Evolutionary conservation across 371 early-diverging fungal genomes (phyloP), one percentile per base, ranked within the genome.

Genomic region (Mortierella sp.): DNA sequence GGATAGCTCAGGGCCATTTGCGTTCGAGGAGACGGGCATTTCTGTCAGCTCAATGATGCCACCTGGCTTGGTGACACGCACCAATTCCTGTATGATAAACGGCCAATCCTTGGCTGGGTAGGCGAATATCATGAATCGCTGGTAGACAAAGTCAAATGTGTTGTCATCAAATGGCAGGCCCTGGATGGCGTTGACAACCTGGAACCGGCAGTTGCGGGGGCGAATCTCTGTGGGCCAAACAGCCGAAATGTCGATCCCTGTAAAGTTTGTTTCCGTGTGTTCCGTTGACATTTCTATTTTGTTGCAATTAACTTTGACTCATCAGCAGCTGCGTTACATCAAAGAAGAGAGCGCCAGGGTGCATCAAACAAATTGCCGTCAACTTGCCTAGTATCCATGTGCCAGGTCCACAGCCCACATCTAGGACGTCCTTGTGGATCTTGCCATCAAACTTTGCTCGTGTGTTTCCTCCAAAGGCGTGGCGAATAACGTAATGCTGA

Each of bases 61-160:
- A 24, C 86, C 88, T 12, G 87, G 85, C 60, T 88, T 87, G 12
- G 83, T 60, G 6, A 87, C 80, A 16, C 85, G 81, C 24, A 80
- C 64, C 8, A 85, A 65, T 59, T 89, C 88, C 50, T 71, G 66
- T 14, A 86, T 59, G 28, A 81, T 66, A 27, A 78, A 68, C 2
- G 80, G 62, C 88, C 88, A 89, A 61, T 85, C 82, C 21, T 82
- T 60, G 50, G 71, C 73, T 9, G 78, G 81, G 21, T 86, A 65
- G 13, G 83, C 85, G 25, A 84, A 66, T 40, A 84, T 81, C 64
- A 87, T 82, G 31, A 88, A 71, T 21, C 89, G 71, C 46, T 86
- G 69, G 59, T 87, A 79, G 19, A 88, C 80, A 65, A 86, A 82
- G 59, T 89, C 89, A 70, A 89, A 89, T 0, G 84, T 80, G 40